phyloP scores from a whole-genome alignment of 73 alveolate genomes.

The Breviolum minutum region DNA sequence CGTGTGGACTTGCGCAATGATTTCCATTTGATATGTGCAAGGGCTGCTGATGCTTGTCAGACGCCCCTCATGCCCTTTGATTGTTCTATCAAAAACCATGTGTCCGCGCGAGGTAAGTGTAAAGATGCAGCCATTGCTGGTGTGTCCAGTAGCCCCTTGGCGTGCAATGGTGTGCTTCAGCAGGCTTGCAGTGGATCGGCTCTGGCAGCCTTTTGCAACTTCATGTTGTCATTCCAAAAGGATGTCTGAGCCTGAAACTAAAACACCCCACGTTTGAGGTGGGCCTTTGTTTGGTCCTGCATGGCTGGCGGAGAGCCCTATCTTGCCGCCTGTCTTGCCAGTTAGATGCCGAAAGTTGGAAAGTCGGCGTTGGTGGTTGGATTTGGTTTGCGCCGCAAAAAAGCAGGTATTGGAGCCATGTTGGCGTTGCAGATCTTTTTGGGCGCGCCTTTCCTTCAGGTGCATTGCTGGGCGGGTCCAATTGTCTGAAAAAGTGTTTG shows the following conservation, averaged over 20 bases:
- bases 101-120: conserved; percentile 20
- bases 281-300: conserved; percentile 60
- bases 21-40: too few relatives aligned
- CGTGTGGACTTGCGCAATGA: too few relatives aligned
- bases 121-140: conserved; percentile 83
- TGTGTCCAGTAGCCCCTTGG: conserved; percentile 46
- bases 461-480: not conserved
- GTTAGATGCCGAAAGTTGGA: too few relatives aligned
- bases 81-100: not conserved
- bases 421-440: conserved; percentile 15
- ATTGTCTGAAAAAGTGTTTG: too few relatives aligned
- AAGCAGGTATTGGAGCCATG: conserved; percentile 22
- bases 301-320: conserved; percentile 29
- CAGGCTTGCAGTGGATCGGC: not conserved
- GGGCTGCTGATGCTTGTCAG: too few relatives aligned
- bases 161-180: not conserved
- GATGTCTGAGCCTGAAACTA: too few relatives aligned
- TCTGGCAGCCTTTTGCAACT: too few relatives aligned
- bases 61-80: not conserved
- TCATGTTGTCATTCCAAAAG: too few relatives aligned
- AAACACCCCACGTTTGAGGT: not conserved
- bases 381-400: not conserved
- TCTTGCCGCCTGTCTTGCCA: not conserved
- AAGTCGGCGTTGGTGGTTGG: not conserved
- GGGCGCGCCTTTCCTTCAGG: conserved; percentile 57